Evolutionary conservation across 768 basidiomycete genomes (phyloP), one percentile per base, ranked within the genome.

Genomic region (Coprinopsis strossmayeri): DNA sequence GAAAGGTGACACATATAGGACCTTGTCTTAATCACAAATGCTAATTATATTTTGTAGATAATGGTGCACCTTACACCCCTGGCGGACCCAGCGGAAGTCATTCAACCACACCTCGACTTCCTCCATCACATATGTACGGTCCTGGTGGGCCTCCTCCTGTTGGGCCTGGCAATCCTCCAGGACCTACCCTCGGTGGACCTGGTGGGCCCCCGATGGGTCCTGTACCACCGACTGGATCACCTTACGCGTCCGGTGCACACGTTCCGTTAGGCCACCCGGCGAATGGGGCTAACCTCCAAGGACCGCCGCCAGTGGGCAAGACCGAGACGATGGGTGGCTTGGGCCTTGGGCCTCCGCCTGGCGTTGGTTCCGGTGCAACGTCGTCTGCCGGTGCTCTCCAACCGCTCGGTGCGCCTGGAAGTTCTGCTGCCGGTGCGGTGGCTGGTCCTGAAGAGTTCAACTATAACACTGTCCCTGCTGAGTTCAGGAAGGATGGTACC

Each of bases 401-500:
- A n/a, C 18, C 13, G n/a, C 9, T 17, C 11, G 52, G 52, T 34
- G 52, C 45, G n/a, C 23, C 42, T 18, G 47, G 46, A 11, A 24
- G 27, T 10, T 42, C 42, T 17, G 47, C 39, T 20, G 37, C 24
- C 23, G 45, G 12, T 4, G 38, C 39, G 12, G 49, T n/a, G n/a
- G n/a, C n/a, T n/a, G n/a, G 34, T 35, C 56, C 61, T 15, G 74
- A 76, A 35, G 70, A 70, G 35, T 55, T 76, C 23, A 75, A 73
- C 52, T 67, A 69, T 5, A 61, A 71, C 34, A 64, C 50, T 24
- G 67, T 79, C 5, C 73, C 79, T 1, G 65, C 76, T 0, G 79
- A 80, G 38, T 61, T 70, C 48, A 79, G 74, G 63, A 80, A 77
- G 55, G 81, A 91, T 59, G 89, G 86, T 1, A 65, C 66, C 30